These are phyloP conservation scores for Melampsora occidentalis DNA, from an alignment of 1,284 basidiomycete species.

Conservation along the genomic window DNA sequence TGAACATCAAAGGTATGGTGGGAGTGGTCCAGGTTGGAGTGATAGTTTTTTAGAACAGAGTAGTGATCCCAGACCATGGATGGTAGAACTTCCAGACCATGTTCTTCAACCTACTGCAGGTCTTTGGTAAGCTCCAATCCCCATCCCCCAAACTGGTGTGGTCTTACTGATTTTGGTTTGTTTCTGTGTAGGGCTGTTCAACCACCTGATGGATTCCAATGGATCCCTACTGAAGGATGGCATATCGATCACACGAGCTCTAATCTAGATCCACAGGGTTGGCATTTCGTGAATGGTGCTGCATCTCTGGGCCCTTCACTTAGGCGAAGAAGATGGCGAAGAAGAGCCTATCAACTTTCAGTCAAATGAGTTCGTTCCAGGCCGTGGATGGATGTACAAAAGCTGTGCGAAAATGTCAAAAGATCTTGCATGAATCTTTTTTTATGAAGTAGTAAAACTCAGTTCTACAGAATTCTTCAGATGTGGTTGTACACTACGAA, in stretches of 20 bases:
- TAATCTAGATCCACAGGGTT: background rate
- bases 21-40: background rate
- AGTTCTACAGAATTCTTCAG: too few species aligned
- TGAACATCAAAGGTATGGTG: constrained; percentile 14
- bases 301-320: background rate
- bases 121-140: background rate
- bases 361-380: too few species aligned
- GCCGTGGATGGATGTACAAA: too few species aligned
- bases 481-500: too few species aligned
- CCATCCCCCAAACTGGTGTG: background rate
- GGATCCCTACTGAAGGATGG: constrained; percentile 2
- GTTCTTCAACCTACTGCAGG: constrained; percentile 7
- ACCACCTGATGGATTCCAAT: constrained; percentile 3
- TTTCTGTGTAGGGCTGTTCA: background rate
- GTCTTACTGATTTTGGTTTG: too few species aligned
- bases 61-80: background rate
- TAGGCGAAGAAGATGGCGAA: background rate
- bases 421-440: too few species aligned
- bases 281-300: background rate
- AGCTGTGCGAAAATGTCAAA: too few species aligned
- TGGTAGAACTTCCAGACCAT: background rate
- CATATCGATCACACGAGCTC: background rate
- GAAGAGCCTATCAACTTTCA: background rate
- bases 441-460: too few species aligned
- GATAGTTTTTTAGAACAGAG: background rate